Evolutionary conservation across 2,329 filamentous ascomycete genomes (phyloP).

Genomic region (Diaporthe citri): DNA sequence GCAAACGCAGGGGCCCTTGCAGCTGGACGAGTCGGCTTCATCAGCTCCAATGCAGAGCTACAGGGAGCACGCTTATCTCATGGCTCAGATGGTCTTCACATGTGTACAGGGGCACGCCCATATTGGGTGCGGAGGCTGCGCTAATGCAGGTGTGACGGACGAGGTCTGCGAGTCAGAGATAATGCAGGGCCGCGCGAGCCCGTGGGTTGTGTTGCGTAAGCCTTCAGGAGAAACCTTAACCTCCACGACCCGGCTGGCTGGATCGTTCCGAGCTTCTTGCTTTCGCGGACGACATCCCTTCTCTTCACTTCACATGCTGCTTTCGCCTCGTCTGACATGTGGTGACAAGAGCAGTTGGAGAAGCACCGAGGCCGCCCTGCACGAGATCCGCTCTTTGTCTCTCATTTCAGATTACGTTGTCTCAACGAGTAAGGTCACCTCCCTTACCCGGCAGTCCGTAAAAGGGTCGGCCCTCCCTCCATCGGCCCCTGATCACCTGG

Average conservation of each 20-base stretch:
- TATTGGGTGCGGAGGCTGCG: too few relatives aligned
- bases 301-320: not conserved
- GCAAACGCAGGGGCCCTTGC: not conserved
- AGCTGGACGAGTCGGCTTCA: conserved; percentile 1
- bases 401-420: conserved; percentile 15
- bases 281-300: not conserved
- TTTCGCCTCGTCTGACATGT: not conserved
- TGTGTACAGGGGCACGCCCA: not conserved
- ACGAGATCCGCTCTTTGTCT: conserved; percentile 19
- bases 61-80: not conserved
- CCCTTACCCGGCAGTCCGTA: conserved; percentile 12
- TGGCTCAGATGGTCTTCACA: not conserved
- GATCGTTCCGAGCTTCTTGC: not conserved
- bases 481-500: not conserved
- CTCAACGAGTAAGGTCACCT: conserved; percentile 14
- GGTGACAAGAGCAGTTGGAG: not conserved
- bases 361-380: not conserved
- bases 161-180: conserved; percentile 1
- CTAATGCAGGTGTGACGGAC: not conserved
- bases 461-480: not conserved
- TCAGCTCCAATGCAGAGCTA: not conserved
- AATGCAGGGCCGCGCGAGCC: not conserved
- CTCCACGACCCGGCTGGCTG: not conserved
- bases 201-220: conserved; percentile 18
- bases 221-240: conserved; percentile 20